Base-by-base conservation (phyloP, 345 rosid genomes). In the Balakata baccata region DNA sequence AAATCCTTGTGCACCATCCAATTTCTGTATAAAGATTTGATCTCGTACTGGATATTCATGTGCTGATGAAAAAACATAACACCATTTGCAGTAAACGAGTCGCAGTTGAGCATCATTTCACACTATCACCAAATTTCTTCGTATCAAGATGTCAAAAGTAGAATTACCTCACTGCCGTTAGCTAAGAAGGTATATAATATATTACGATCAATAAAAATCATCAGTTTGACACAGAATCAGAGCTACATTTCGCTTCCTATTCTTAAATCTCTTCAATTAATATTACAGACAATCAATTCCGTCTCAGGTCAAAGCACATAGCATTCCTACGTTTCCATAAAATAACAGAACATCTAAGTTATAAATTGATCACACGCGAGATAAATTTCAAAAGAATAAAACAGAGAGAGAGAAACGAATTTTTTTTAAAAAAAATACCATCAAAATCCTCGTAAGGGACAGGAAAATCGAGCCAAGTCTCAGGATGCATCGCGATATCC, bases 401-500 rank as follows among this genome's bases (percentile, higher is more conserved):
- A 29, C 34, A 29, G 34, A 29, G 34, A 29, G 43, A 50, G 68
- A 68, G 9, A 8, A 22, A 54, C 11, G 62, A 58, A 3, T 11
- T 58, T 22, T 29, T 29, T n/a, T n/a, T 9, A 7, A 34, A 2
- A 62, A 61, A 34, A 62, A 34, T 79, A 91, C 98, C 98, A 72
- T 91, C 94, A 69, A 87, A 92, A 69, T 83, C 88, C 39, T 83
- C 83, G 7, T 87, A 89, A 9, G 87, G 88, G 9, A 91, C 74
- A 29, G 97, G 98, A 72, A 95, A 95, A 82, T 91, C 92, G 2
- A 93, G 79, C 99, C 99, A 95, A 72, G 99, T 92, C 82, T 87
- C 92, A 0, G 97, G 98, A 89, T 95, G 96, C 97, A 85, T 81
- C n/a, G 97, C 87, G 41, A 91, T 78, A 77, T 91, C 91, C 79